Evolutionary conservation across 2,329 filamentous ascomycete genomes (phyloP).

Genomic region (Geosmithia morbida): DNA sequence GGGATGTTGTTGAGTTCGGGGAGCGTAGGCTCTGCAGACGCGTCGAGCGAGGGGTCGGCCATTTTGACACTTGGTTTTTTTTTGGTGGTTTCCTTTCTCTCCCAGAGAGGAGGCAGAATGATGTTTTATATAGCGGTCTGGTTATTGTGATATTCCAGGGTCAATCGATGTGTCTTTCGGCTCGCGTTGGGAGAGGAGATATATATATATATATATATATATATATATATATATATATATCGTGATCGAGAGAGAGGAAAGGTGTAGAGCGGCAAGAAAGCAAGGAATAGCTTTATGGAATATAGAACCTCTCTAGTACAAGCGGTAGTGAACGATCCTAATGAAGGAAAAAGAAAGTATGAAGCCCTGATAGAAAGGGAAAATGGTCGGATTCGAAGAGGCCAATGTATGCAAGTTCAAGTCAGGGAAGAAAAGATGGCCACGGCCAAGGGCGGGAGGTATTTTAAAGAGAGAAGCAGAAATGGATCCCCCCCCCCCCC

Average conservation of each 20-base stretch:
- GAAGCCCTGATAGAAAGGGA: not conserved
- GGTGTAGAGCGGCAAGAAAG: no score
- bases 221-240: no score
- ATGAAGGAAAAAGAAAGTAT: not conserved
- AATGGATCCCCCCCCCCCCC: not conserved
- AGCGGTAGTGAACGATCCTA: no score
- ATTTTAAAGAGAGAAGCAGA: not conserved
- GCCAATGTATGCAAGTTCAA: not conserved
- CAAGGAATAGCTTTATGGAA: no score
- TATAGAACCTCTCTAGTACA: no score
- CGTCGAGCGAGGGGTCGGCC: slow-evolving; percentile 2
- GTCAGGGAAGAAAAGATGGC: not conserved
- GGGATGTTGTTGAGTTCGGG: slow-evolving; percentile 7
- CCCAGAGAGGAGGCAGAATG: no score
- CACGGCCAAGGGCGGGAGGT: not conserved
- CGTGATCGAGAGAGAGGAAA: no score
- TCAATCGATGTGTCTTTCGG: no score
- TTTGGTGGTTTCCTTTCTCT: not conserved
- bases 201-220: no score
- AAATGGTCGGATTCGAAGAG: not conserved
- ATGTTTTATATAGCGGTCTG: no score
- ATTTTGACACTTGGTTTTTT: not conserved
- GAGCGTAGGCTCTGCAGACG: slow-evolving; percentile 15
- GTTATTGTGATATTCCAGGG: no score
- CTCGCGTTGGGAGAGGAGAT: no score